These are phyloP conservation scores for Fusarium musae DNA, from an alignment of 2,329 filamentous ascomycete species.

Conservation along the genomic window DNA sequence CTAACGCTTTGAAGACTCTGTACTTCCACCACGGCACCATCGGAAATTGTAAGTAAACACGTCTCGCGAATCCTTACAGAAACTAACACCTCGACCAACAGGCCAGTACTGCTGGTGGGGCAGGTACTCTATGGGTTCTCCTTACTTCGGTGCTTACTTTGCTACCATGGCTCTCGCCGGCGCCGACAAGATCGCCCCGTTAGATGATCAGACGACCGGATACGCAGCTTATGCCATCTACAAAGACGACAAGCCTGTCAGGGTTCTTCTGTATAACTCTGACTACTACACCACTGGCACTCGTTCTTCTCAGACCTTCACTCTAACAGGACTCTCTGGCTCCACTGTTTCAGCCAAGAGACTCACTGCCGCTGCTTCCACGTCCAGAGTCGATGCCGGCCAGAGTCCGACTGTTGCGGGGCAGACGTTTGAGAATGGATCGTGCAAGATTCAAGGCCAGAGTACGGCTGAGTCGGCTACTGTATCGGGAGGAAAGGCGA, in stretches of 20 bases:
- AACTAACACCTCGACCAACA: too few species aligned
- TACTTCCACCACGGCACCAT: too few species aligned
- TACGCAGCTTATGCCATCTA: too few species aligned
- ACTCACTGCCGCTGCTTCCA: background rate
- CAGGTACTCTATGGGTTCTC: too few species aligned
- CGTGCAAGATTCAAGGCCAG: background rate
- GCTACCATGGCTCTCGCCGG: too few species aligned
- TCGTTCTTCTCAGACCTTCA: background rate
- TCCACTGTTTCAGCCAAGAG: background rate
- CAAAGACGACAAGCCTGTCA: rapidly evolving
- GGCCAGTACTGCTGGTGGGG: too few species aligned
- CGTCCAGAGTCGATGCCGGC: background rate
- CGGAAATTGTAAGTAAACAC: too few species aligned
- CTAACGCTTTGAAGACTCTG: too few species aligned
- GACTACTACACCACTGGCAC: background rate
- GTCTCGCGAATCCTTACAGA: too few species aligned
- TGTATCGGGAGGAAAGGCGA: background rate
- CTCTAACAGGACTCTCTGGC: rapidly evolving
- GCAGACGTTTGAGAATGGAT: background rate
- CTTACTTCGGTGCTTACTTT: too few species aligned
- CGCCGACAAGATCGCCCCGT: too few species aligned
- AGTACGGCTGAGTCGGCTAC: background rate
- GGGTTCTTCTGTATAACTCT: background rate
- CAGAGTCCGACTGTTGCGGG: background rate
- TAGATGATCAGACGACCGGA: too few species aligned